Percentiles rank a stretch among this genome's conserved stretches.
Conservation (phyloP, 202 grass and related monocot species). For the Dendrocalamus latiflorus region DNA sequence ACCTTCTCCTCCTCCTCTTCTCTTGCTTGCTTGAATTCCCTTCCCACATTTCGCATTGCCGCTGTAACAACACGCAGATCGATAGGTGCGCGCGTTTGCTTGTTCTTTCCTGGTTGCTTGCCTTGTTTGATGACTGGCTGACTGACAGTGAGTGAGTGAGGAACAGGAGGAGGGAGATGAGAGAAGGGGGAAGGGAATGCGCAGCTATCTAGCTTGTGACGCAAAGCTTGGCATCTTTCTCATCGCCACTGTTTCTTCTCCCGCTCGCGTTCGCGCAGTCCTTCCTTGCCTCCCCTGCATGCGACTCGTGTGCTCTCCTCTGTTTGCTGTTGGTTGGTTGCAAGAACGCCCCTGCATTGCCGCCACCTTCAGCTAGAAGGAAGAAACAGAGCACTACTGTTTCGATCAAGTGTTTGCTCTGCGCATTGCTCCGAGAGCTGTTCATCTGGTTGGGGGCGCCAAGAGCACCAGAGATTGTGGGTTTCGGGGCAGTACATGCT, state of each 20-base stretch:
- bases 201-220: slow-evolving; percentile 9
- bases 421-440: too few relatives aligned
- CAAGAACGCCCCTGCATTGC: neutral
- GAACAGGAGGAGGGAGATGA: too few relatives aligned
- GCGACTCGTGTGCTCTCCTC: slow-evolving; percentile 3
- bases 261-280: neutral
- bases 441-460: neutral
- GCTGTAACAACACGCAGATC: slow-evolving; percentile 9
- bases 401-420: neutral
- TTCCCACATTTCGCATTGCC: slow-evolving; percentile 19
- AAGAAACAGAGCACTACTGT: neutral
- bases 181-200: neutral
- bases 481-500: neutral
- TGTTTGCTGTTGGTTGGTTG: neutral
- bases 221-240: slow-evolving; percentile 15
- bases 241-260: slow-evolving; percentile 1
- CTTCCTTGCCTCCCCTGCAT: slow-evolving; percentile 11
- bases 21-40: too few relatives aligned
- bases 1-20: too few relatives aligned
- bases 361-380: slow-evolving; percentile 3
- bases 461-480: neutral
- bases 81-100: neutral
- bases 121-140: neutral
- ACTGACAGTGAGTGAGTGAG: too few relatives aligned
- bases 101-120: slow-evolving; percentile 25